These are phyloP conservation scores for Vigna trinervia DNA, from an alignment of 306 rosid species.

Conservation along the genomic window DNA sequence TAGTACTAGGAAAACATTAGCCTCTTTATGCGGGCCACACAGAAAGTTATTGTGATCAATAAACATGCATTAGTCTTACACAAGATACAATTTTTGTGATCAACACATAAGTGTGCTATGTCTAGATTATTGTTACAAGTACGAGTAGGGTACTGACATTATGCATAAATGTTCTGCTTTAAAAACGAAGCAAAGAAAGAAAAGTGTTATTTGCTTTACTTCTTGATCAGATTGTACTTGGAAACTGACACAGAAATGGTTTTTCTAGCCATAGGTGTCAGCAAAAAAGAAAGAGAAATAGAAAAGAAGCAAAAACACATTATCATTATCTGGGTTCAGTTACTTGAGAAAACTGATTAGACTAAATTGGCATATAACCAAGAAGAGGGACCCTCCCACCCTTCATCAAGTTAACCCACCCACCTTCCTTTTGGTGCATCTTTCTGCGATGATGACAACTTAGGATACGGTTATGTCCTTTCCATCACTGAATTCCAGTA, in stretches of 20 bases:
- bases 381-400: constrained; percentile 45
- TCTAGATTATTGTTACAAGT: constrained; percentile 32
- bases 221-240: constrained; percentile 34
- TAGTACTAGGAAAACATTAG: constrained; percentile 29
- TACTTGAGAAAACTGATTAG: constrained; percentile 32
- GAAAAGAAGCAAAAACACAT: not conserved
- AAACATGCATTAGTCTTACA: constrained; percentile 4
- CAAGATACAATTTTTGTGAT: constrained; percentile 35
- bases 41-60: constrained; percentile 30
- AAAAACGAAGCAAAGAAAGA: constrained; percentile 30
- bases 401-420: constrained; percentile 37
- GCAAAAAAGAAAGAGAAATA: not conserved
- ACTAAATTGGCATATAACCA: constrained; percentile 45
- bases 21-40: not conserved
- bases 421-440: constrained; percentile 51
- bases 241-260: constrained; percentile 32
- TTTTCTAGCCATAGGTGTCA: constrained; percentile 28
- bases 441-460: constrained; percentile 50
- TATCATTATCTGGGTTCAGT: constrained; percentile 9
- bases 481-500: constrained; percentile 31
- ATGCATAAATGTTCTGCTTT: constrained; percentile 36
- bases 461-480: constrained; percentile 42
- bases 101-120: constrained; percentile 31
- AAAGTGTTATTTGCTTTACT: constrained; percentile 30
- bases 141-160: constrained; percentile 24